Evolutionary conservation across 140 eudicot species (phyloP), one percentile per base, ranked within the genome.

Genomic region (Cichorium intybus): DNA sequence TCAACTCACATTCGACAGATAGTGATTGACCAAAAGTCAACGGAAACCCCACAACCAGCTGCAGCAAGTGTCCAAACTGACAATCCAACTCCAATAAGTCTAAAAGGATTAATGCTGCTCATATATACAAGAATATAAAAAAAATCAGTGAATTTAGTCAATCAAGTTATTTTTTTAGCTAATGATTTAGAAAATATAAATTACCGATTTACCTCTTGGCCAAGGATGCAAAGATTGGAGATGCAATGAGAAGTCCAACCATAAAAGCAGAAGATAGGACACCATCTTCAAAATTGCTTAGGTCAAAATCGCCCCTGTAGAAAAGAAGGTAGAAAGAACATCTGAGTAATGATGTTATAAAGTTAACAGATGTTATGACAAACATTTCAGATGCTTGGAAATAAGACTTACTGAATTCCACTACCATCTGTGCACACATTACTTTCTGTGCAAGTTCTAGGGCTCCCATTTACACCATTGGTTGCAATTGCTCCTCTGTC

Each of bases 401-500:
- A 21, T 16, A 62, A 26, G 37, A 81, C 96, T 85, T 79, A 92
- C 96, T 93, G 99, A 81, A 93, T 88, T 75, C 99, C 99, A 81
- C 75, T 88, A 52, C 99, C 97, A 75, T 82, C 61, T 17, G 95
- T 79, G 72, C 99, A 93, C 67, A 68, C 73, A 31, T 87, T 93
- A 60, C 78, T 69, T 46, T 75, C 60, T 4, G 85, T 64, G 60
- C 96, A 92, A 60, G 67, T 81, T 77, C 71, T 55, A 10, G 72
- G 86, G 50, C 82, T 83, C 60, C 99, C 99, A 62, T 92, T 92
- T 17, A 92, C 95, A 64, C 97, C 97, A 75, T 86, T 89, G 60
- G 92, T 89, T 18, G 95, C 97, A 67, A 89, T 89, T 27, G 96
- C 93, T 26, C 99, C 99, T 39, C 99, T 93, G 61, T 92, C 99